Evolutionary conservation across 2,329 filamentous ascomycete species (phyloP), one percentile per base, ranked within the genome.

Genomic region (Parascedosporium putredinis): DNA sequence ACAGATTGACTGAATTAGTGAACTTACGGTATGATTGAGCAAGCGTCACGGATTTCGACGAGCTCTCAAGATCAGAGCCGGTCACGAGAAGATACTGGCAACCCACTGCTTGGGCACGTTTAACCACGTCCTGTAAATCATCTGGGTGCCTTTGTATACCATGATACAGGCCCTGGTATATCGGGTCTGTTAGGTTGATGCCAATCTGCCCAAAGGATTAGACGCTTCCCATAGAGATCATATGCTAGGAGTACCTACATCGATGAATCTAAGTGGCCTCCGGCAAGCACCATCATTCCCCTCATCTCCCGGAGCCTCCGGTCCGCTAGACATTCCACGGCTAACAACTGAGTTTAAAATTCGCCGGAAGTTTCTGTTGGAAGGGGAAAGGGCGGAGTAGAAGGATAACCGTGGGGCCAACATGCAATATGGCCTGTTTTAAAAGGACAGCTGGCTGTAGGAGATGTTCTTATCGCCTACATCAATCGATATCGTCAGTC

Each of bases 171-270:
- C 93, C 93, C 44, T 80, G 78, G 66, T 91, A 98, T 52, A 96
- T 88, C 48, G 87, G 86, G 61, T 98, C 93, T 49, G 90, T 86
- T 50, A 98, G 78, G 66, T 98, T 98, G 73, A 98, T 96, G 51
- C 91, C 93, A 60, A 98, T 84, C 80, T 84, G 63, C 54, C 31
- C 18, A 18, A 38, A n/a, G 4, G 23, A 10, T 52, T 51, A 14
- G 47, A 16, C 14, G 18, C 10, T 24, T 27, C 34, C 16, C 20
- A 12, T 20, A 42, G 18, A 20, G 9, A 42, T 36, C 7, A 36
- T 20, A 40, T 33, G 9, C 14, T 20, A 34, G 14, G 12, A 14
- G 6, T 20, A 62, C 73, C 59, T 69, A 83, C 79, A 75, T 83
- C 79, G 53, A 82, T 75, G 57, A 81, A 83, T 59, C 77, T 70